Evolutionary conservation across 345 rosid species (phyloP).

Genomic region (Hypericum perforatum): DNA sequence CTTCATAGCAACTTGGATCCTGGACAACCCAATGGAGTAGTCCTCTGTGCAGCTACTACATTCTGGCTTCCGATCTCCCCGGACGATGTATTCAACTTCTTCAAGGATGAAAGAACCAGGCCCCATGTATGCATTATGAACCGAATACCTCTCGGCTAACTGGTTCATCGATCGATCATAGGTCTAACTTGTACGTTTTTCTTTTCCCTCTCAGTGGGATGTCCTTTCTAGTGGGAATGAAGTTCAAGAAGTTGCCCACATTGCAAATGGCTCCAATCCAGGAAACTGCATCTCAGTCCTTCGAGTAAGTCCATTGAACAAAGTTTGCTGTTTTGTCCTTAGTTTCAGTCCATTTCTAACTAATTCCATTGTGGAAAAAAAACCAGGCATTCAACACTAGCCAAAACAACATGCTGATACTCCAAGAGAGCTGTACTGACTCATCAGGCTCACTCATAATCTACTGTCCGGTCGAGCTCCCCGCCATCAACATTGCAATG

Average conservation of each 20-base stretch:
- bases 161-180: background rate
- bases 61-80: conserved; percentile 86
- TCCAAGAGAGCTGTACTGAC: conserved; percentile 92
- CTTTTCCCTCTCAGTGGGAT: conserved; percentile 60
- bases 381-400: conserved; percentile 71
- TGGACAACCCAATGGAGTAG: conserved; percentile 70
- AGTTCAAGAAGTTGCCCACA: conserved; percentile 90
- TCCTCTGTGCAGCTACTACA: conserved; percentile 87
- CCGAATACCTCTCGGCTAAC: background rate
- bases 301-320: conserved; percentile 44
- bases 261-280: conserved; percentile 76
- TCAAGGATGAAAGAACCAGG: conserved; percentile 87
- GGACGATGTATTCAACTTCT: conserved; percentile 62
- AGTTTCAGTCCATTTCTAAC: background rate
- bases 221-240: conserved; percentile 80
- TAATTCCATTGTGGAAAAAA: background rate
- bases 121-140: conserved; percentile 43
- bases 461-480: conserved; percentile 79
- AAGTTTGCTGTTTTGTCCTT: background rate
- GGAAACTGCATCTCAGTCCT: conserved; percentile 94
- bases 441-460: conserved; percentile 72
- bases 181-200: conserved; percentile 2
- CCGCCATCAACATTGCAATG: conserved; percentile 80
- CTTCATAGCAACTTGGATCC: conserved; percentile 69
- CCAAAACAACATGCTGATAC: conserved; percentile 84